Conservation (phyloP, 441 rosid species). For the Erodium moschatum region DNA sequence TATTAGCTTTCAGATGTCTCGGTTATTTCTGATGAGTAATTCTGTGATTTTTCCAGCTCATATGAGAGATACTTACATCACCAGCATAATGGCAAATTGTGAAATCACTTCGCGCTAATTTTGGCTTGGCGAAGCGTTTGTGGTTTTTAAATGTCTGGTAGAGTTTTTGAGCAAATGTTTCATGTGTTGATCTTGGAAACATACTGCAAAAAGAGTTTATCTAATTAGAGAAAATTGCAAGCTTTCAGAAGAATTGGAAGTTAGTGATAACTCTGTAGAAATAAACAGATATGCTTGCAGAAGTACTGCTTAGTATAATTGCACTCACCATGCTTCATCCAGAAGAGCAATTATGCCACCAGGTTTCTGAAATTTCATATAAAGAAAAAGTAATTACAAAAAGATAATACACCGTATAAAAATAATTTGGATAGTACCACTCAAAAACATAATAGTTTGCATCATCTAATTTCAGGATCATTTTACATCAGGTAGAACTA, state of each 20-base stretch:
- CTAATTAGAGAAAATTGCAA: constrained; percentile 7
- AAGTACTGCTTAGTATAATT: constrained; percentile 7
- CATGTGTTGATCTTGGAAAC: constrained; percentile 99
- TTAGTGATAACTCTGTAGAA: constrained; percentile 20
- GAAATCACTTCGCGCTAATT: constrained; percentile 86
- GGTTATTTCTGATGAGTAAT: not conserved
- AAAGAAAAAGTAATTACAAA: constrained; percentile 1
- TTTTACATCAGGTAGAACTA: not conserved
- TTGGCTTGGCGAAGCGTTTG: constrained; percentile 89
- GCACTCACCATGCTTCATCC: constrained; percentile 97
- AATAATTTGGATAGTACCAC: not conserved
- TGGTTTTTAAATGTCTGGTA: constrained; percentile 90
- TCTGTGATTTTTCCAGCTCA: not conserved
- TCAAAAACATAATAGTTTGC: not conserved
- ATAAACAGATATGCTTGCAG: constrained; percentile 13
- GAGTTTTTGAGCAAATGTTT: constrained; percentile 95
- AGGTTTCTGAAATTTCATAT: constrained; percentile 69
- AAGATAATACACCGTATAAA: not conserved
- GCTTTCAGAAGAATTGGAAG: constrained; percentile 14
- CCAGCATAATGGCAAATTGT: constrained; percentile 97
- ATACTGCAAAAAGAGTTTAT: constrained; percentile 46
- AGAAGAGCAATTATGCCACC: constrained; percentile 98
- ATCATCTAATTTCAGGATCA: not conserved
- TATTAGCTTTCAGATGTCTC: not conserved
- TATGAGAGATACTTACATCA: constrained; percentile 50